These are phyloP conservation scores for Monilinia fructicola DNA, from an alignment of 2,329 filamentous ascomycete genomes.

Conservation along the genomic window DNA sequence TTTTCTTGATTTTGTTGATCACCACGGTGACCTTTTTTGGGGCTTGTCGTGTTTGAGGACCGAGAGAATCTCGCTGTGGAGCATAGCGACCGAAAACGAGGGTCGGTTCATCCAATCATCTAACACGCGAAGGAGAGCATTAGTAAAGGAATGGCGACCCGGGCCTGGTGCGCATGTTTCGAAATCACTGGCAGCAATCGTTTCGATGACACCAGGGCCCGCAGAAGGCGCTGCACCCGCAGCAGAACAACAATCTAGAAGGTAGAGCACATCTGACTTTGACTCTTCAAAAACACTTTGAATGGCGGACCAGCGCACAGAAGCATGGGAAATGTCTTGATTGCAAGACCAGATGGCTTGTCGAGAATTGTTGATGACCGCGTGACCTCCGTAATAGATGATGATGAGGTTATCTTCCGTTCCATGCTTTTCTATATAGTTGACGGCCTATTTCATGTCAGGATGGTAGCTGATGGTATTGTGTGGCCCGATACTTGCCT, in stretches of 20 bases:
- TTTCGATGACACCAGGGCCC: slow-evolving; percentile 29
- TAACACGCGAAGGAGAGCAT: slow-evolving; percentile 30
- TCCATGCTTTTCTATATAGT: slow-evolving; percentile 30
- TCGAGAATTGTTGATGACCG: slow-evolving; percentile 29
- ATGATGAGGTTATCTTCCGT: slow-evolving; percentile 31
- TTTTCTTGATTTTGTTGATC: slow-evolving; percentile 18
- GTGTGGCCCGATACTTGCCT: slow-evolving; percentile 20
- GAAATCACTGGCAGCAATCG: slow-evolving; percentile 29
- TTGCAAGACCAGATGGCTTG: slow-evolving; percentile 31
- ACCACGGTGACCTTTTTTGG: not conserved
- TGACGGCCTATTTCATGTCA: slow-evolving; percentile 26
- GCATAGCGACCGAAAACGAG: slow-evolving; percentile 32
- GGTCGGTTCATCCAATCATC: slow-evolving; percentile 29
- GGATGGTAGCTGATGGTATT: not conserved
- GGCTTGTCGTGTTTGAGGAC: slow-evolving; percentile 23
- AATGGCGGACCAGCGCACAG: slow-evolving; percentile 32
- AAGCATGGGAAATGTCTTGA: slow-evolving; percentile 24
- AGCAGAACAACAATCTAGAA: slow-evolving; percentile 31
- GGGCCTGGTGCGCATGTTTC: slow-evolving; percentile 27
- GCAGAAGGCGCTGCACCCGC: slow-evolving; percentile 27
- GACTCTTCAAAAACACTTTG: slow-evolving; percentile 32
- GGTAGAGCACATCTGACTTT: slow-evolving; percentile 29
- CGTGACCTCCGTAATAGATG: slow-evolving; percentile 35
- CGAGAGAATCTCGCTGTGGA: slow-evolving; percentile 32
- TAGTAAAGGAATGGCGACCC: slow-evolving; percentile 29